Evolutionary conservation across 2,329 filamentous ascomycete species (phyloP), one percentile per base, ranked within the genome.

Genomic region (Trichoderma lentiforme): DNA sequence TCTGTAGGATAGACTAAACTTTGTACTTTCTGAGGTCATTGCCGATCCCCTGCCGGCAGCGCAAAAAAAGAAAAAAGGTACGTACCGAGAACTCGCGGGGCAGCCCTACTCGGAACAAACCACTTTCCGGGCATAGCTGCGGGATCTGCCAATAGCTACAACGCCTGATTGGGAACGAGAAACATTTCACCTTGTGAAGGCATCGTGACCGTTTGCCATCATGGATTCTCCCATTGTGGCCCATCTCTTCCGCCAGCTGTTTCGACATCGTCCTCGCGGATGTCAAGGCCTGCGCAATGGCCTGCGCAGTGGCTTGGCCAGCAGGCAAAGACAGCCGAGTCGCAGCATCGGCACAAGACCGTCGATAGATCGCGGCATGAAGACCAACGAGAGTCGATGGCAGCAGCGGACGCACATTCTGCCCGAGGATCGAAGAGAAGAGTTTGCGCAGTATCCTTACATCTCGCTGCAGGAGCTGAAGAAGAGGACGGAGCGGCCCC

Each of bases 171-270:
- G 18, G 43, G 30, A 62, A 62, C 14, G 12, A 60, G 60, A 34
- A 64, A 26, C 34, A 51, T 62, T 43, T n/a, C 28, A 58, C 18
- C 63, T 26, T 28, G 47, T 24, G 14, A 62, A 36, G 26, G 58
- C 64, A 65, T 75, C 75, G 39, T 28, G 66, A 53, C n/a, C 2
- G 5, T 21, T 21, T 5, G 5, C 18, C 32, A 34, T 28, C 76
- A 97, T 97, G 94, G 94, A 97, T 83, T 95, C 93, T 21, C 91
- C 92, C 72, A 85, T 93, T 74, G 87, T 94, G 75, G 89, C 89
- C 63, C 92, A 91, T 79, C 87, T 97, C 79, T 95, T 98, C 78
- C 90, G 92, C 77, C 93, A 94, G 84, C 89, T 98, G 56, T 97
- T 97, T 77, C 89, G 90, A 58, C 93, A 95, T 78, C 78, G 81